Conservation (phyloP, 176 grass and related monocot genomes). For the Raddia distichophylla region DNA sequence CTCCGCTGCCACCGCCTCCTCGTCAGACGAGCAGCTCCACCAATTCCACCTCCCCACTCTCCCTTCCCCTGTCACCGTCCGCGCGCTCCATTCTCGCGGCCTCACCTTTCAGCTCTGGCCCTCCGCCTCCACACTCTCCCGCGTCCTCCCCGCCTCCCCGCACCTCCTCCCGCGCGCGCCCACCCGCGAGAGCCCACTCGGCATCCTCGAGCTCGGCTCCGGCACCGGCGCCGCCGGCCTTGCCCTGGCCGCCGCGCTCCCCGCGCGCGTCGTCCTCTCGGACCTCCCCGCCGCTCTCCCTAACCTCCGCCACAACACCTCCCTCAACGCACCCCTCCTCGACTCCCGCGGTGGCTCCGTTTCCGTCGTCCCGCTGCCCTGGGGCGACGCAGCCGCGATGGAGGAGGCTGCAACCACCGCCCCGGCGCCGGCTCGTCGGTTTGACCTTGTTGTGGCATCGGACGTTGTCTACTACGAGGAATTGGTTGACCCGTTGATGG, state of each 20-base stretch:
- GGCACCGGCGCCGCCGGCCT: conserved; percentile 72
- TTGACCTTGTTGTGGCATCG: conserved; percentile 75
- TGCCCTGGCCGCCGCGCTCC: conserved; percentile 58
- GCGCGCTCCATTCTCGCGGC: conserved; percentile 67
- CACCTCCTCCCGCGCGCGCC: conserved; percentile 41
- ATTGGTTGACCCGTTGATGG: conserved; percentile 77
- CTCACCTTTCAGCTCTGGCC: conserved; percentile 99
- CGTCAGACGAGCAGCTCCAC: conserved; percentile 43
- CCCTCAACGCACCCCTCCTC: conserved; percentile 59
- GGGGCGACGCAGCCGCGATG: conserved; percentile 54
- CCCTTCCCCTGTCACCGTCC: conserved; percentile 52
- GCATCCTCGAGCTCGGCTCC: conserved; percentile 86
- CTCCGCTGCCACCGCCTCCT: neutral
- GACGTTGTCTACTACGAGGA: conserved; percentile 92
- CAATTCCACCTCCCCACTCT: conserved; percentile 57
- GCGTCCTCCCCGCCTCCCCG: conserved; percentile 58
- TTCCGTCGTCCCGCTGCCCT: conserved; percentile 62
- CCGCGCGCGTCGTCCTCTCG: conserved; percentile 57
- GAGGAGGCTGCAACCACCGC: conserved; percentile 6
- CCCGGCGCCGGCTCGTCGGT: conserved; percentile 13
- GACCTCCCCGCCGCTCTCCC: conserved; percentile 75
- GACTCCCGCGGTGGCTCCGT: conserved; percentile 53
- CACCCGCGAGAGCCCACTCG: conserved; percentile 33
- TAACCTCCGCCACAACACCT: conserved; percentile 78
- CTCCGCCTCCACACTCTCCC: conserved; percentile 71